Evolutionary conservation across 192 early-diverging fungal genomes (phyloP), one percentile per base, ranked within the genome.

Genomic region (Backusella parvicylindrica): DNA sequence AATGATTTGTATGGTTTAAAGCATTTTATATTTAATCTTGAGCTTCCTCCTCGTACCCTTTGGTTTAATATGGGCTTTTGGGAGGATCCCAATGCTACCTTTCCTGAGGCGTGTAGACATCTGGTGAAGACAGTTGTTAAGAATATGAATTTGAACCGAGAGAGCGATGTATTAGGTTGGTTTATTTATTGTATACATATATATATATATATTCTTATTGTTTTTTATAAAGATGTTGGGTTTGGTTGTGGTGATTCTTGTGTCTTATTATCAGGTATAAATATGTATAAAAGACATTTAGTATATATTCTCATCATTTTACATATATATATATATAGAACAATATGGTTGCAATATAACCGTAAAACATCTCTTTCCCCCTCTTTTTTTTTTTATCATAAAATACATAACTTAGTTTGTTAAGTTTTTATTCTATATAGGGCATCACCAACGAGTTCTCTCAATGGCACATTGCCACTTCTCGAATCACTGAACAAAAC

Each of bases 211-310:
- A 77, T 78, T 68, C 74, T 77, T 33, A 75, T 85, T 0, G 80
- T 71, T 30, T 13, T 71, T 82, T 2, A 53, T 21, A 37, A 67
- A 86, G 86, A 87, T 75, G 86, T 87, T 40, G 86, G 84, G 0
- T 87, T 82, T 76, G 86, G 86, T 8, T 87, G 86, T 73, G 86
- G 84, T n/a, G 86, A 87, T 47, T 85, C 84, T 47, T 85, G 85
- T 53, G 80, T 87, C 75, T 2, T 78, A 71, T 28, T 74, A 73
- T 53, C 84, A 74, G 53, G 77, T 75, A 33, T 30, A 38, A 35
- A n/a, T n/a, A n/a, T n/a, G n/a, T n/a, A n/a, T 77, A 28, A 71
- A 50, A 15, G 28, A 53, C 5, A 56, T 15, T n/a, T n/a, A n/a
- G n/a, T n/a, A n/a, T n/a, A n/a, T n/a, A n/a, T n/a, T n/a, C n/a